Base-by-base conservation (phyloP, 2,329 filamentous ascomycete genomes). In the Monilinia polystroma region DNA sequence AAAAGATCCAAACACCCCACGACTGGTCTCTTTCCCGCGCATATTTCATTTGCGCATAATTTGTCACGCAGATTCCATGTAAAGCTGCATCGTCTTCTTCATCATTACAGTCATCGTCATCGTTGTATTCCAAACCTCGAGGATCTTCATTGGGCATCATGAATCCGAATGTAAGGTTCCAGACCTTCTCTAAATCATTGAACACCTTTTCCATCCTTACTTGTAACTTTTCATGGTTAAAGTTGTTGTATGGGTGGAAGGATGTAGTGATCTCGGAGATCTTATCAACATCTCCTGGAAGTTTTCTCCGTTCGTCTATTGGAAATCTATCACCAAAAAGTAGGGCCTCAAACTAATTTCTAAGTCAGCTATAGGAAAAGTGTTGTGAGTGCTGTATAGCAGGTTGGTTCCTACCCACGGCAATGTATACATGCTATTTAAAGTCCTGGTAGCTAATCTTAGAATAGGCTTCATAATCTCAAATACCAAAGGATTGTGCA, bases 391-490 rank as follows among this genome's bases (percentile, higher is more conserved):
- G n/a, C n/a, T 26, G 1, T 18, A 45, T 7, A 45, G 35, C 26
- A 62, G 23, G 29, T 49, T n/a, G 41, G 2, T 41, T 63, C 64
- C 43, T 68, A 70, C 68, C 68, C 68, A 71, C 26, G 68, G 67
- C 43, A 67, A 59, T 10, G 66, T 14, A 63, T 72, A 63, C 35
- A 67, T 20, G 35, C 67, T 68, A 23, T 29, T 68, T 14, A 73
- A 47, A 26, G 68, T 75, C 7, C 63, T 77, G 0, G 63, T 73
- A 3, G 74, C 75, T 0, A 73, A 72, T 14, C 77, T 74, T 29
- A 73, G 53, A 35, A 35, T 41, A 11, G 71, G 70, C 35, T 71
- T 49, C n/a, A 71, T 64, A 20, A 63, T 47, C 4, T 63, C 68
- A 55, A 69, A 74, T 2, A 74, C 71, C 29, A 70, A 56, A 16